Base-by-base conservation (phyloP, 2,329 filamentous ascomycete species). In the Claviceps spartinae region DNA sequence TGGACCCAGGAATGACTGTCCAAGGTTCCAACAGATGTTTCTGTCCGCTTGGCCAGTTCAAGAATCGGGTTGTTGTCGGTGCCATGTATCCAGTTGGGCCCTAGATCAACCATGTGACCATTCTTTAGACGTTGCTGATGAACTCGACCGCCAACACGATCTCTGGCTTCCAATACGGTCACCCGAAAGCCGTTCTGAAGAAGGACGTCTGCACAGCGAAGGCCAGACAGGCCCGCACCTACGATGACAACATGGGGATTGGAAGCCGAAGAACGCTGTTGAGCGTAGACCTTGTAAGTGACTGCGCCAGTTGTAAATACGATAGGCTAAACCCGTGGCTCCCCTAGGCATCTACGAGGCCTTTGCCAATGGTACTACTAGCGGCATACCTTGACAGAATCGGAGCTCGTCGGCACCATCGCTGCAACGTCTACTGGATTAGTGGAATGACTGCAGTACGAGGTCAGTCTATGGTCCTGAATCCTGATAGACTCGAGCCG, bases 31-130 rank as follows among this genome's bases (percentile, higher is more conserved):
- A 71, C 63, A 0, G 64, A 60, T 0, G 77, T 86, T 1, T 72
- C 67, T 0, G 82, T 86, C 55, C 77, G 69, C 57, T 74, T 76
- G 13, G 82, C 83, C 18, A 88, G 69, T 44, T 84, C 78, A 41
- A 83, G 64, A 16, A 88, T 85, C 0, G 85, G 82, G 60, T 88
- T 89, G 55, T 82, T 73, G 1, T 78, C 70, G 5, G 82, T 86
- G 37, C 85, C 85, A 54, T 89, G 85, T 49, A 89, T 86, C 85
- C 85, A 89, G 59, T 88, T 89, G n/a, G 85, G 82, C 0, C 85
- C 85, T 36, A 77, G 65, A 57, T 82, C 78, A n/a, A 79, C 72
- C 7, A 72, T 57, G 34, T 70, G 67, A 0, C 73, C 73, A 41
- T 74, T 76, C 13, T 68, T 65, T 3, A 81, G 67, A 22, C 61